Base-by-base conservation (phyloP, 345 rosid genomes). In the Bruguiera gymnorhiza region DNA sequence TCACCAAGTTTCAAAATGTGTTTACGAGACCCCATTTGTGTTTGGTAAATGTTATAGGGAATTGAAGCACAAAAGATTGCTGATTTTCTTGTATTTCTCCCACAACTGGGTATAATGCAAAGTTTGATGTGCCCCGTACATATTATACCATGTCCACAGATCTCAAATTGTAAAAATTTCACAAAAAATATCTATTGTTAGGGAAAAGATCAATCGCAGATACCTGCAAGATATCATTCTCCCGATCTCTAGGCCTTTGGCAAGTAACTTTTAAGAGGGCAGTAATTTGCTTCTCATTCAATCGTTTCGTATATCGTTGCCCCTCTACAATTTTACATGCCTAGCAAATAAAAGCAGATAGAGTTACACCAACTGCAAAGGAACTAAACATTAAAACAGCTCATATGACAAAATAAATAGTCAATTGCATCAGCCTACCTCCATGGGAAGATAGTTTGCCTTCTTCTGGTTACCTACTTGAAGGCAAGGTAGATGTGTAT, bases 301-400 rank as follows among this genome's bases (percentile, higher is more conserved):
- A 76, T 77, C 98, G 81, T 76, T 96, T 96, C 0, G 99, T 89
- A 73, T 89, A 96, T 39, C 98, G 77, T 74, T 96, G 99, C 63
- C 99, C 99, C 78, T 88, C 99, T 0, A 96, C 99, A 67, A 96
- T 96, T 82, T 96, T 96, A 83, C 98, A 96, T 24, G 96, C 99
- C 99, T 95, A 37, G 29, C 10, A 76, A 60, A 65, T 27, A 37
- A 71, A 70, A 56, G 4, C 34, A 70, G 65, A 65, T 68, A 62
- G 58, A 72, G 65, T n/a, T 11, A 8, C 36, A 62, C 46, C 52
- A 19, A 62, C 54, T 26, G 10, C 4, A 34, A 37, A 65, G 18
- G 32, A 34, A 67, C 51, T 37, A 32, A 52, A 3, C 62, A 51
- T 36, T 6, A 46, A 63, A 30, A 30, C 24, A 26, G 34, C 16